Conservation (phyloP, 768 basidiomycete genomes). For the Tulasnella sp. region DNA sequence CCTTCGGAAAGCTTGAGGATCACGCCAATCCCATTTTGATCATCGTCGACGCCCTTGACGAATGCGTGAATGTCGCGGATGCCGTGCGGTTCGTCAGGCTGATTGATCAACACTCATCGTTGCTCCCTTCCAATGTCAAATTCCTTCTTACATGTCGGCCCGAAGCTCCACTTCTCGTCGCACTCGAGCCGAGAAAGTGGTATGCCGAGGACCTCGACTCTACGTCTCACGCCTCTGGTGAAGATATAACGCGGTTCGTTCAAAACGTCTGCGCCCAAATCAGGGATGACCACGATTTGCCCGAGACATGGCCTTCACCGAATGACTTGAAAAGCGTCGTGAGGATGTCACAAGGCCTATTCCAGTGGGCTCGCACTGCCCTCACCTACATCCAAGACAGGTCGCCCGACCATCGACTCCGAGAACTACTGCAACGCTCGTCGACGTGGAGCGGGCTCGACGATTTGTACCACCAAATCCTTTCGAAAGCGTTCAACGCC, state of each 20-base stretch:
- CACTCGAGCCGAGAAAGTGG: background rate
- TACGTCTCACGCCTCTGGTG: background rate
- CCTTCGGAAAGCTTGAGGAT: background rate
- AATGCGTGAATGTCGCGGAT: background rate
- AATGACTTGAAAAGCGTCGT: too few relatives aligned
- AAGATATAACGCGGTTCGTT: background rate
- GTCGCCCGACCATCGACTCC: too few relatives aligned
- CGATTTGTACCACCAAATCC: too few relatives aligned
- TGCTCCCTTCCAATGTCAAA: background rate
- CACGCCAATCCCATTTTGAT: background rate
- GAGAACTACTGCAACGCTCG: too few relatives aligned
- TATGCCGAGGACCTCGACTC: background rate
- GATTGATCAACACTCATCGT: background rate
- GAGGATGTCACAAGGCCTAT: too few relatives aligned
- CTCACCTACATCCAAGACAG: too few relatives aligned
- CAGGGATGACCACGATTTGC: background rate
- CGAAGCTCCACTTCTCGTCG: background rate
- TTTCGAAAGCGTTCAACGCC: too few relatives aligned
- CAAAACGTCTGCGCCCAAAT: background rate
- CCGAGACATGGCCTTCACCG: too few relatives aligned
- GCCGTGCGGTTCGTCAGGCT: background rate
- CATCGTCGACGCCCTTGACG: background rate
- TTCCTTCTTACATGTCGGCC: background rate
- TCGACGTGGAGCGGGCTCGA: too few relatives aligned
- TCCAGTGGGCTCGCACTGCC: too few relatives aligned